A percentile compares a stretch with the other conserved stretches of the same genome.
phyloP scores from a whole-genome alignment of 2,329 filamentous ascomycete genomes.

The Aspergillus novofumigatus region DNA sequence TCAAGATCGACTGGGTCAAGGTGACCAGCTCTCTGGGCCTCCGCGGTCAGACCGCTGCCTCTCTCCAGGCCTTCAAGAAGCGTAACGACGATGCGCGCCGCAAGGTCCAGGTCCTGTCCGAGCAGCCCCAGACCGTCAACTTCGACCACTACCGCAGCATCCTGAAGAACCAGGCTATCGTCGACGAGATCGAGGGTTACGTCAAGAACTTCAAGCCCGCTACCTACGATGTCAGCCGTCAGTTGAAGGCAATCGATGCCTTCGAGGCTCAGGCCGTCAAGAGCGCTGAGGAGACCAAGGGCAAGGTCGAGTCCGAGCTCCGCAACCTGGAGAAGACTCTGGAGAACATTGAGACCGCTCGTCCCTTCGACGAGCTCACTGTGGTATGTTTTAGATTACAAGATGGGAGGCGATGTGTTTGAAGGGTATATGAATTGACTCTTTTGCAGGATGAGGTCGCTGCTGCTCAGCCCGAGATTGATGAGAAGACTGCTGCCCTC shows the following conservation, averaged over 20 bases:
- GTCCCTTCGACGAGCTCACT: conserved; percentile 95
- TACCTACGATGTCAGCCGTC: conserved; percentile 86
- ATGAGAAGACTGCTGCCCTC: conserved; percentile 91
- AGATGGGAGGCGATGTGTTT: neutral
- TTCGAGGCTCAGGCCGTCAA: conserved; percentile 96
- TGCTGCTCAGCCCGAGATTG: conserved; percentile 89
- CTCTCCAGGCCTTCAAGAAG: conserved; percentile 97
- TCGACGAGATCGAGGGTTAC: conserved; percentile 97
- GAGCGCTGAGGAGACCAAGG: conserved; percentile 96
- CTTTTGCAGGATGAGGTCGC: conserved; percentile 79
- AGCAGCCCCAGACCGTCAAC: conserved; percentile 83
- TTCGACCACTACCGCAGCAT: conserved; percentile 86
- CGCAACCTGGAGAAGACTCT: conserved; percentile 90
- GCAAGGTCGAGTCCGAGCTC: conserved; percentile 90
- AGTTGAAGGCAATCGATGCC: conserved; percentile 96
- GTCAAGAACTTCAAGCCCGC: conserved; percentile 87
- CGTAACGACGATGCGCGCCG: conserved; percentile 98
- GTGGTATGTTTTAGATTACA: conserved; percentile 62
- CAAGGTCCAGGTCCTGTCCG: conserved; percentile 78
- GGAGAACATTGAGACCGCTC: conserved; percentile 93
- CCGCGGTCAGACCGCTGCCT: conserved; percentile 85
- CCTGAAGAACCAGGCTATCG: conserved; percentile 92
- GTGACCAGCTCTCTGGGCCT: conserved; percentile 91
- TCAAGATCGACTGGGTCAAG: conserved; percentile 99
- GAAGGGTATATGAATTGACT: conserved; percentile 3